Evolutionary conservation across 2,329 filamentous ascomycete genomes (phyloP).

Genomic region (Aspergillus flavus): DNA sequence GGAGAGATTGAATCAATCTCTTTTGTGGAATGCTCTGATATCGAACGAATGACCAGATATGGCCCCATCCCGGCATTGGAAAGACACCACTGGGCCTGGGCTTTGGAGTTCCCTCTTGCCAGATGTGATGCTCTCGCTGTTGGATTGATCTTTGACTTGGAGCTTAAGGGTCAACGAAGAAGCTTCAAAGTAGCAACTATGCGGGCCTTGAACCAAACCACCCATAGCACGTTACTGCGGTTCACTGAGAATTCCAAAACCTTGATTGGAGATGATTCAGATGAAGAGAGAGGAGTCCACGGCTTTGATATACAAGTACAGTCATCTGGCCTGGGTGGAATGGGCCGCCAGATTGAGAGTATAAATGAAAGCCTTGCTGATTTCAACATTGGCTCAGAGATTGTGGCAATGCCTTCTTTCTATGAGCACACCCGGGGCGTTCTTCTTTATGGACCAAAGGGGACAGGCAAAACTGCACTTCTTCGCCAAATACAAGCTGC

Average conservation of each 20-base stretch:
- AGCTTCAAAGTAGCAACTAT: constrained; percentile 66
- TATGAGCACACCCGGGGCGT: constrained; percentile 58
- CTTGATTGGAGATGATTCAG: constrained; percentile 32
- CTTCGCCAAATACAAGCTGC: constrained; percentile 67
- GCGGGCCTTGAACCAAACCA: constrained; percentile 45
- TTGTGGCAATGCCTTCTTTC: constrained; percentile 43
- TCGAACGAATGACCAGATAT: constrained; percentile 40
- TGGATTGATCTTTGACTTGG: constrained; percentile 70
- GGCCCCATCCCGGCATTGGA: constrained; percentile 41
- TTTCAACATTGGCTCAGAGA: constrained; percentile 48
- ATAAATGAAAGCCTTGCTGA: constrained; percentile 68
- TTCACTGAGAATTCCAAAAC: constrained; percentile 38
- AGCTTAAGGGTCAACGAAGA: constrained; percentile 58
- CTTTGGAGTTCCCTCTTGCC: constrained; percentile 46
- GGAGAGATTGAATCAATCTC: constrained; percentile 61
- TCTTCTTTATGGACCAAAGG: constrained; percentile 77
- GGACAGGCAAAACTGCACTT: constrained; percentile 81
- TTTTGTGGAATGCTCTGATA: constrained; percentile 60
- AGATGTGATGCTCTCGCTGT: constrained; percentile 69
- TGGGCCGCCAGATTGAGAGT: constrained; percentile 63
- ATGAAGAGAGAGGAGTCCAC: constrained; percentile 16
- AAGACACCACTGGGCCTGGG: constrained; percentile 52
- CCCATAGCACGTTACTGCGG: constrained; percentile 36
- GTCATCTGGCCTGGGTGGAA: constrained; percentile 64
- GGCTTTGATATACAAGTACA: constrained; percentile 34